Evolutionary conservation across 2,329 filamentous ascomycete species (phyloP), one percentile per base, ranked within the genome.

Genomic region (Aspergillus quadricinctus): DNA sequence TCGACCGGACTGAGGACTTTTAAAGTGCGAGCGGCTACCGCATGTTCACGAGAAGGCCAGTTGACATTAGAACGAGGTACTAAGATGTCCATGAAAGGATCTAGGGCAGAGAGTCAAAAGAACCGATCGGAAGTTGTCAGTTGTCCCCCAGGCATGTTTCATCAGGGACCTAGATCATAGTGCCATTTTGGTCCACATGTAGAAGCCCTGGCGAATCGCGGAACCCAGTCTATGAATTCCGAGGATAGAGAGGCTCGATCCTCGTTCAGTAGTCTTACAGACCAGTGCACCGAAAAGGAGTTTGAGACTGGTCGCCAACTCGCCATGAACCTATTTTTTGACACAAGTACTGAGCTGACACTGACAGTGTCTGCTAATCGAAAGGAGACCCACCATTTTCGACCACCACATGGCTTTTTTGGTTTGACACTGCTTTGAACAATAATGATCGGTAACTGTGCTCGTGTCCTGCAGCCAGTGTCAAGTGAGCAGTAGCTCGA

Each of bases 381-480:
- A 40, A 53, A 37, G 25, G 40, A 35, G 58, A 57, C 61, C 61
- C 61, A 64, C 61, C 54, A 46, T 54, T 50, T 54, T 23, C 23
- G 23, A 53, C 61, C 58, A 64, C 61, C 61, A 64, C 58, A 64
- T 64, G 61, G 61, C 55, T 55, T 48, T 40, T 55, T 49, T 54
- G 56, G 51, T 46, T 48, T 46, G 43, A 46, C 14, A 41, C 8
- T 49, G 9, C 29, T 48, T 45, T 19, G 40, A 41, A 27, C 27
- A 19, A 2, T 23, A 23, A 3, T 2, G 23, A 23, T 3, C 23
- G 27, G 4, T 31, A 28, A 27, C 35, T 23, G 52, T 56, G 31
- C 31, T n/a, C 14, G 14, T 37, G 31, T 37, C 31, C 14, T 14
- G 31, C 31, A 37, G 31, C 31, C 31, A 37, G 31, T 37, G 14